These are phyloP conservation scores for Ustulina deusta DNA, from an alignment of 2,329 filamentous ascomycete species.

Conservation along the genomic window DNA sequence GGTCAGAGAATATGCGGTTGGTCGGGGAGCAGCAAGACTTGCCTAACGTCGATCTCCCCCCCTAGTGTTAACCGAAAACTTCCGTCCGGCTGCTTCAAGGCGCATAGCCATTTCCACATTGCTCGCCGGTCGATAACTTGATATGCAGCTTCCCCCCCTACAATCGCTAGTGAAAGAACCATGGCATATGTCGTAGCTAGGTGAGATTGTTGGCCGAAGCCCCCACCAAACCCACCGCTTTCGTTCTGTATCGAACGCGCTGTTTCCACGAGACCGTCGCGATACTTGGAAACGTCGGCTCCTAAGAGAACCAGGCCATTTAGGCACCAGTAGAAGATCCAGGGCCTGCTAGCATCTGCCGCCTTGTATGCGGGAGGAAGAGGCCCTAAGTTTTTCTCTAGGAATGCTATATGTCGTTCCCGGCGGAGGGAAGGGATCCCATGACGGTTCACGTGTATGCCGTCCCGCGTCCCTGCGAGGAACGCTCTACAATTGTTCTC, in stretches of 20 bases:
- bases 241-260: slow-evolving; percentile 84
- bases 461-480: slow-evolving; percentile 66
- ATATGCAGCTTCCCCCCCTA: slow-evolving; percentile 80
- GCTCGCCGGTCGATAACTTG: slow-evolving; percentile 81
- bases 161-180: slow-evolving; percentile 80
- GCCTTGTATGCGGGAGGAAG: slow-evolving; percentile 78
- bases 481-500: slow-evolving; percentile 76
- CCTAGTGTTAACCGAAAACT: slow-evolving; percentile 89
- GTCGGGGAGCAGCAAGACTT: slow-evolving; percentile 51
- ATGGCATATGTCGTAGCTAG: slow-evolving; percentile 90
- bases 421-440: slow-evolving; percentile 82
- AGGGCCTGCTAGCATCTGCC: slow-evolving; percentile 89
- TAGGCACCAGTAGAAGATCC: slow-evolving; percentile 94
- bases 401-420: slow-evolving; percentile 69
- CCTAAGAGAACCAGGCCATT: slow-evolving; percentile 80
- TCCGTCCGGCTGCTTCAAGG: slow-evolving; percentile 86
- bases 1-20: slow-evolving; percentile 38
- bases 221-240: slow-evolving; percentile 89
- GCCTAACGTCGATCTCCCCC: slow-evolving; percentile 94
- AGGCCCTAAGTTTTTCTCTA: slow-evolving; percentile 67
- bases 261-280: slow-evolving; percentile 77
- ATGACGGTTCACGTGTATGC: slow-evolving; percentile 70
- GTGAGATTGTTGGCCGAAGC: slow-evolving; percentile 91
- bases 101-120: slow-evolving; percentile 92
- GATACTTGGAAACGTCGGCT: slow-evolving; percentile 76